Evolutionary conservation across 2,329 filamentous ascomycete genomes (phyloP), one percentile per base, ranked within the genome.

Genomic region (Xylariaceae sp.): DNA sequence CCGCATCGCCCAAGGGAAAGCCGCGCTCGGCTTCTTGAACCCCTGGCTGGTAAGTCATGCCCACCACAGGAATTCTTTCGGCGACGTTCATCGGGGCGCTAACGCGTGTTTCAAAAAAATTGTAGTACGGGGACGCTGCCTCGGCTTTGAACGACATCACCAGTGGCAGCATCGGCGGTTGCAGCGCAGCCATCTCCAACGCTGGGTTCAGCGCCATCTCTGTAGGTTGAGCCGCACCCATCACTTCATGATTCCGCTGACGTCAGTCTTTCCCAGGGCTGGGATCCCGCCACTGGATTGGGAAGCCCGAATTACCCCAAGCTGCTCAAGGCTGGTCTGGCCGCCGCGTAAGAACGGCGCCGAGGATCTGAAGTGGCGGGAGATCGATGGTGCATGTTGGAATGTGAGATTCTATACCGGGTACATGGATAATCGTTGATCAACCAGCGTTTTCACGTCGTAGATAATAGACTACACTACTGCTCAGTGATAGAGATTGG

Each of bases 1-100:
- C 13, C 42, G 42, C 18, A 35, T 44, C 18, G 38, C 18, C 34
- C 29, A 28, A n/a, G 42, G 42, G 13, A 37, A 37, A 24, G 8
- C 38, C 22, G 29, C 34, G 19, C 29, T 44, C 12, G 42, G 42
- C 32, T 44, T 44, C 30, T 22, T 44, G 12, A 44, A 44, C 38
- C 42, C 42, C 17, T 37, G 19, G 28, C 38, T 44, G 22, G 39
- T 42, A 37, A 9, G 39, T 42, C 9, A n/a, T n/a, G n/a, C n/a
- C n/a, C n/a, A n/a, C n/a, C n/a, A n/a, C n/a, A n/a, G n/a, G n/a
- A n/a, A n/a, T n/a, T n/a, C n/a, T n/a, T n/a, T n/a, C n/a, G n/a
- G n/a, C n/a, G n/a, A n/a, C n/a, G n/a, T n/a, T n/a, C n/a, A n/a
- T n/a, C n/a, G n/a, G n/a, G n/a, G n/a, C n/a, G n/a, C n/a, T n/a